Evolutionary conservation across 805 yeast genomes (phyloP).

Genomic region (Groenewaldozyma salmanticensis): DNA sequence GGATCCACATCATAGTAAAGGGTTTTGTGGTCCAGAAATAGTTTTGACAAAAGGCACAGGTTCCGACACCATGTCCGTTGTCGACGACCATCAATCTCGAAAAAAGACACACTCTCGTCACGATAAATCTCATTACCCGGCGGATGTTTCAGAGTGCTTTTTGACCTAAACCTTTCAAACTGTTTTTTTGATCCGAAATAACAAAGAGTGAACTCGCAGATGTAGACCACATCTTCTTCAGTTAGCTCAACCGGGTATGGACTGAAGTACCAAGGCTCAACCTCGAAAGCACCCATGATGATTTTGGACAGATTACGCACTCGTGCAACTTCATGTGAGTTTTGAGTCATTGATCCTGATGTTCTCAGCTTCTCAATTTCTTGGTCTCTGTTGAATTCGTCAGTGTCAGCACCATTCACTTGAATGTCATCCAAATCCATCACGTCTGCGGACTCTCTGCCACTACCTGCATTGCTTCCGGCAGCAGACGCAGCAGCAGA

Average conservation of each 20-base stretch:
- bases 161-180: constrained; percentile 82
- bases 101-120: constrained; percentile 82
- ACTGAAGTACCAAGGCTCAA: constrained; percentile 98
- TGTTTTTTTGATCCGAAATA: constrained; percentile 85
- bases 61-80: constrained; percentile 98
- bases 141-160: constrained; percentile 87
- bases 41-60: constrained; percentile 77
- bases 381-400: constrained; percentile 74
- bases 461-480: constrained; percentile 13
- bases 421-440: constrained; percentile 78
- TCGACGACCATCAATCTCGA: constrained; percentile 93
- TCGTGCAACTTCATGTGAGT: constrained; percentile 73
- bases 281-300: constrained; percentile 79
- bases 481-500: constrained; percentile 22
- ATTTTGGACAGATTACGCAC: constrained; percentile 75
- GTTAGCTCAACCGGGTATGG: constrained; percentile 95
- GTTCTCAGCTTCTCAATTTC: constrained; percentile 88
- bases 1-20: constrained; percentile 98
- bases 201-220: constrained; percentile 83
- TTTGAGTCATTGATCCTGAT: constrained; percentile 96
- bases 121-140: constrained; percentile 98
- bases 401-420: constrained; percentile 70
- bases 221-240: constrained; percentile 80
- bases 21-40: constrained; percentile 92
- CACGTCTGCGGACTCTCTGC: constrained; percentile 41